These are phyloP conservation scores for Talaromyces sp. DNA, from an alignment of 2,329 filamentous ascomycete genomes.

Conservation along the genomic window DNA sequence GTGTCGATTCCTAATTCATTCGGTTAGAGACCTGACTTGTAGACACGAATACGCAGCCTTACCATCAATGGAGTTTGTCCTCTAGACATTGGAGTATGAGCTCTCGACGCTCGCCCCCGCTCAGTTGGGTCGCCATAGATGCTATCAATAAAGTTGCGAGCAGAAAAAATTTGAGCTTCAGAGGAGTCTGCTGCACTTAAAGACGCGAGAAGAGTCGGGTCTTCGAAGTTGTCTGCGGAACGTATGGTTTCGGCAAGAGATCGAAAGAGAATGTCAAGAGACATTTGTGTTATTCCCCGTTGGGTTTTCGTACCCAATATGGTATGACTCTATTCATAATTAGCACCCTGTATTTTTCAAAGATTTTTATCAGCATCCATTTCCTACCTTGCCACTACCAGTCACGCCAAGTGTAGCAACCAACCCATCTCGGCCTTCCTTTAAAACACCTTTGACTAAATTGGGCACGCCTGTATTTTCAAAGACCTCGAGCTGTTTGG, in stretches of 20 bases:
- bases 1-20: slow-evolving; percentile 25
- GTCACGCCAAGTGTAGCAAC: slow-evolving; percentile 91
- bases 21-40: background rate
- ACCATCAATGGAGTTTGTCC: slow-evolving; percentile 45
- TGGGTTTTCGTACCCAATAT: slow-evolving; percentile 85
- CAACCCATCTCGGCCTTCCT: slow-evolving; percentile 81
- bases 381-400: slow-evolving; percentile 82
- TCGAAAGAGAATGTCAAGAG: slow-evolving; percentile 83
- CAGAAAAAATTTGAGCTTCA: slow-evolving; percentile 73
- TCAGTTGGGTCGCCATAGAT: slow-evolving; percentile 66
- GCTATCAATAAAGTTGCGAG: slow-evolving; percentile 72
- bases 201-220: slow-evolving; percentile 66
- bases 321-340: slow-evolving; percentile 72
- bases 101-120: slow-evolving; percentile 61
- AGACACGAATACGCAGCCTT: slow-evolving; percentile 22
- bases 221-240: slow-evolving; percentile 52
- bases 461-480: slow-evolving; percentile 70
- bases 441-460: slow-evolving; percentile 76
- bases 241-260: slow-evolving; percentile 72
- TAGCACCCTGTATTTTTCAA: background rate
- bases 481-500: slow-evolving; percentile 82
- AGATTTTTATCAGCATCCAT: too few species aligned
- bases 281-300: slow-evolving; percentile 85
- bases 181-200: slow-evolving; percentile 74
- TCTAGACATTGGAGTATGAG: slow-evolving; percentile 63